Conservation (phyloP, 176 grass and related monocot species). For the Guadua angustifolia region DNA sequence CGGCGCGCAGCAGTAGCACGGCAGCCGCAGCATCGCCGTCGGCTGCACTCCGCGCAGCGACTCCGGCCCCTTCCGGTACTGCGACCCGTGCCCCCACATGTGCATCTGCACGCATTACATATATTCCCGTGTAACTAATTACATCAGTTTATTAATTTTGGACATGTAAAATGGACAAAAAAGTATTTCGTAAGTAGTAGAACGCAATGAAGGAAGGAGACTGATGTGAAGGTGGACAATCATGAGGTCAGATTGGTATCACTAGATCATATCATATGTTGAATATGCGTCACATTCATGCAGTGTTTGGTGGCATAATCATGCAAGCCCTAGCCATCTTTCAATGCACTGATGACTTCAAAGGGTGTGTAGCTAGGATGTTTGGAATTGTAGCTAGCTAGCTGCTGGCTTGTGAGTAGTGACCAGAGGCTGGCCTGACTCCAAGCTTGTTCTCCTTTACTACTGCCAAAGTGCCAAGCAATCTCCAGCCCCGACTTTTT, state of each 20-base stretch:
- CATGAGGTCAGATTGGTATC: background rate
- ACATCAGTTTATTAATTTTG: background rate
- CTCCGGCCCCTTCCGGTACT: conserved; percentile 92
- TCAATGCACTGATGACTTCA: conserved; percentile 24
- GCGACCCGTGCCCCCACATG: conserved; percentile 98
- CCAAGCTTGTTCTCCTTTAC: background rate
- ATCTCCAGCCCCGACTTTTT: background rate
- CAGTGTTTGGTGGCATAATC: conserved; percentile 37
- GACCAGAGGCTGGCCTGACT: conserved; percentile 5
- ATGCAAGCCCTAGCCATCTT: background rate
- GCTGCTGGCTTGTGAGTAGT: background rate
- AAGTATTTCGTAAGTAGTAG: background rate
- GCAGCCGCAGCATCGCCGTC: conserved; percentile 94
- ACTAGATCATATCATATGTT: conserved; percentile 34
- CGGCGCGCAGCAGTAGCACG: conserved; percentile 97
- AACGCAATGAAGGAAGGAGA: background rate
- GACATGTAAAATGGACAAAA: background rate
- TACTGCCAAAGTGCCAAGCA: background rate
- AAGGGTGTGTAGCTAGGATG: background rate
- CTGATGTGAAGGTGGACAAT: background rate
- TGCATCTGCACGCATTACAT: conserved; percentile 70
- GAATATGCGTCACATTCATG: conserved; percentile 10
- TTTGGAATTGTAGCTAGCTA: conserved; percentile 7
- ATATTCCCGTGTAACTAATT: background rate
- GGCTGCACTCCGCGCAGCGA: conserved; percentile 95